Evolutionary conservation across 2,329 filamentous ascomycete species (phyloP), one percentile per base, ranked within the genome.

Genomic region (Zymoseptoria tritici): DNA sequence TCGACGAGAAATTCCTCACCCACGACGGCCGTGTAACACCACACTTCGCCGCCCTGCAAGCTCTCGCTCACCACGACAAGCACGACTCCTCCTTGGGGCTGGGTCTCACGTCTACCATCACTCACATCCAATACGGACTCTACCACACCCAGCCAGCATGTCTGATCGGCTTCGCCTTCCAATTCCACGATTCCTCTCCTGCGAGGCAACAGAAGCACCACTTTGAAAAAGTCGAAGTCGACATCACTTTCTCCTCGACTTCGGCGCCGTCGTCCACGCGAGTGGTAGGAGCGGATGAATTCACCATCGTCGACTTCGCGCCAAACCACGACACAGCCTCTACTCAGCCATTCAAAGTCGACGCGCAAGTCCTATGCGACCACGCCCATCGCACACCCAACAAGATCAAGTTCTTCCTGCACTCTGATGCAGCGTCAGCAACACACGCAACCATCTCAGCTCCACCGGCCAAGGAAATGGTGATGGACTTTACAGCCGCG

Each of bases 1-100:
- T 61, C 52, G 59, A 63, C 58, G 63, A 65, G 31, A 62, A 63
- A 42, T 36, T 64, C 36, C 53, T 65, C 46, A 36, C 42, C 36
- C 58, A 62, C 52, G 50, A 56, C 46, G 56, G 57, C 52, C 53
- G 53, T 54, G 49, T 63, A 52, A 36, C 46, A n/a, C 42, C 54
- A 16, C 61, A 64, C 55, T 59, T 52, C 56, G 62, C 50, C 49
- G 2, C 16, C 31, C 22, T 49, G 4, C 52, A 52, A 54, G 22
- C 50, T 8, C 26, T 60, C 56, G 46, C 52, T 50, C 57, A 62
- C 29, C 63, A 57, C n/a, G 54, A 57, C 36, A 49, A 63, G 7
- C 51, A 49, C 21, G 19, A 55, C 52, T 46, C 36, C 0, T 4
- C 36, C 36, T 13, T n/a, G 13, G 36, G 36, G n/a, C 58, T 65